Base-by-base conservation (phyloP, 129 eudicot species). In the Artemisia annua region DNA sequence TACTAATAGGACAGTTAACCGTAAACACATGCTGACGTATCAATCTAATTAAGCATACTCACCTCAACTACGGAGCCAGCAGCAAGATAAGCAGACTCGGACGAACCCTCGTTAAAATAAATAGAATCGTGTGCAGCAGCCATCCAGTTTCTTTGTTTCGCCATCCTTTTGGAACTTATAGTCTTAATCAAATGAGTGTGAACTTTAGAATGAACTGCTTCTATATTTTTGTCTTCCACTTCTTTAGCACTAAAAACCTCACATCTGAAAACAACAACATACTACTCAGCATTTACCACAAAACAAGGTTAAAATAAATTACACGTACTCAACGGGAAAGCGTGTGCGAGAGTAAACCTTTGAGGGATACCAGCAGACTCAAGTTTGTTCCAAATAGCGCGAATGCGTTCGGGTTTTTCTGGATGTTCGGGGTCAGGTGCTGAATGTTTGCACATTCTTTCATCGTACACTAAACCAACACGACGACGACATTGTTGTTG, bases 1-100 rank as follows among this genome's bases (percentile, higher is more conserved):
- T 60, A 50, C 48, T 20, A 20, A n/a, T 16, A 56, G 22, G 18
- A 58, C 44, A 63, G 19, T 7, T 22, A 11, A 54, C 48, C 12
- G 6, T 14, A 28, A 32, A 51, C 64, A 75, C 3, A 18, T 52
- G 1, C 48, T 11, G 22, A 57, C 43, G 18, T n/a, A 52, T 30
- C 13, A 16, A 60, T 26, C 14, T 24, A 2, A 20, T 56, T 19
- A 20, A 12, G 55, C 52, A 19, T 39, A 54, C 63, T 70, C 64
- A 85, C 99, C 97, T 95, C 90, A 55, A 86, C 58, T 52, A 95
- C 96, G 48, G 97, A 88, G 12, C 99, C 99, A 39, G 96, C 97
- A 39, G 99, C 94, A 76, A 95, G 91, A 82, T 78, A 88, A 77
- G 99, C 97, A 76, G 97, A 87, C 80, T 90, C 90, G 20, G 99